Evolutionary conservation across 768 basidiomycete species (phyloP), one percentile per base, ranked within the genome.

Genomic region (Lentinula sp.): DNA sequence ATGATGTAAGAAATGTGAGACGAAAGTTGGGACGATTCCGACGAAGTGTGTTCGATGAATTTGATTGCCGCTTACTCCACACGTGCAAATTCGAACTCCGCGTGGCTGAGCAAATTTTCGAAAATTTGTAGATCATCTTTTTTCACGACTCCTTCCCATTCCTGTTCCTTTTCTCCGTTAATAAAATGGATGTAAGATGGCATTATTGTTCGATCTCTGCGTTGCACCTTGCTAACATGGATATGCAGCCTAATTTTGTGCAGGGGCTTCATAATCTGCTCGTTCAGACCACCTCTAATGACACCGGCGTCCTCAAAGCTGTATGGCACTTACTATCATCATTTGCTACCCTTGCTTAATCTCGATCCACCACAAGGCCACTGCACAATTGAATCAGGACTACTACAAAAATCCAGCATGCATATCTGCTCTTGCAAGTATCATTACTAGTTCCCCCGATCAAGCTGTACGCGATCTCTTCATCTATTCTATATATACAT

Each of bases 371-470:
- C 43, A 28, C 18, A 64, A 98, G 95, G 94, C 96, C 6, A 99
- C 97, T 13, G 83, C 91, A 5, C 85, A 87, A 66, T 81, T 99
- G 59, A 97, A 96, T 74, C 86, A 87, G 66, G 89, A 95, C 57
- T 98, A 85, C 77, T 98, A 95, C 84, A 94, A 92, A 77, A 86
- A 87, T 69, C 84, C 95, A 6, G 77, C 80, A 77, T 97, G 95
- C 71, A 95, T 99, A 64, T 85, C 95, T 51, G 93, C 92, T 42
- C 85, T 99, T 39, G 90, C 91, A 59, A 87, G 85, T 69, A 91
- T 98, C 70, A 81, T 94, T 54, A 88, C 90, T 41, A 89, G 82
- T 71, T 89, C 91, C 41, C 90, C 90, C n/a, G 89, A 96, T 68
- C 77, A 83, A 67, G 77, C 88, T 57, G 95, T 97, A 69, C 73